phyloP scores from a whole-genome alignment of 1,139 yeast genomes.

The Lodderomyces metapsilosis region DNA sequence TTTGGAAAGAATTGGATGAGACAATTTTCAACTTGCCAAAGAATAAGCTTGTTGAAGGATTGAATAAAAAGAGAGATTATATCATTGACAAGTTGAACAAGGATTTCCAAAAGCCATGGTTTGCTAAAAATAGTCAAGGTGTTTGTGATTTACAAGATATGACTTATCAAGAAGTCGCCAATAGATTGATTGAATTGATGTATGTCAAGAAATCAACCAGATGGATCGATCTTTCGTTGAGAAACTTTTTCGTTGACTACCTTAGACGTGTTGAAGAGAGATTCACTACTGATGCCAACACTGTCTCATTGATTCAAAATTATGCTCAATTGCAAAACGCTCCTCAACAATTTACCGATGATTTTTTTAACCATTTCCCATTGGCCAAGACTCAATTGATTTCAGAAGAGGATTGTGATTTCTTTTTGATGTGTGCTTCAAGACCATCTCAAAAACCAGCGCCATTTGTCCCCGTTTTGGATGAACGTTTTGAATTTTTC shows the following conservation, averaged over 20 bases:
- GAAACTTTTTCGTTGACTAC: slow-evolving; percentile 84
- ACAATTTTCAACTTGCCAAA: slow-evolving; percentile 90
- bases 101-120: slow-evolving; percentile 98
- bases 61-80: slow-evolving; percentile 80
- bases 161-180: slow-evolving; percentile 91
- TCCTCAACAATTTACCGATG: slow-evolving; percentile 61
- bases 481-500: slow-evolving; percentile 90
- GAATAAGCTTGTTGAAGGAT: slow-evolving; percentile 79
- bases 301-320: slow-evolving; percentile 70
- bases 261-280: slow-evolving; percentile 97
- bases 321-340: slow-evolving; percentile 58
- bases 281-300: slow-evolving; percentile 58
- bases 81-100: slow-evolving; percentile 83
- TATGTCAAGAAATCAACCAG: slow-evolving; percentile 74
- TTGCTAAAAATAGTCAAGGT: slow-evolving; percentile 73
- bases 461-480: slow-evolving; percentile 94
- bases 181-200: slow-evolving; percentile 85
- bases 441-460: slow-evolving; percentile 94
- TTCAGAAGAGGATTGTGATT: slow-evolving; percentile 94
- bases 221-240: slow-evolving; percentile 86
- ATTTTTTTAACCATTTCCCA: slow-evolving; percentile 67
- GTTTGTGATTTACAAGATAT: slow-evolving; percentile 91
- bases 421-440: slow-evolving; percentile 79
- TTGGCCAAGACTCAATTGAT: slow-evolving; percentile 77
- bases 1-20: slow-evolving; percentile 97